Evolutionary conservation across 2,329 filamentous ascomycete genomes (phyloP).

Genomic region (Teratosphaeria pseudoeucalypti): DNA sequence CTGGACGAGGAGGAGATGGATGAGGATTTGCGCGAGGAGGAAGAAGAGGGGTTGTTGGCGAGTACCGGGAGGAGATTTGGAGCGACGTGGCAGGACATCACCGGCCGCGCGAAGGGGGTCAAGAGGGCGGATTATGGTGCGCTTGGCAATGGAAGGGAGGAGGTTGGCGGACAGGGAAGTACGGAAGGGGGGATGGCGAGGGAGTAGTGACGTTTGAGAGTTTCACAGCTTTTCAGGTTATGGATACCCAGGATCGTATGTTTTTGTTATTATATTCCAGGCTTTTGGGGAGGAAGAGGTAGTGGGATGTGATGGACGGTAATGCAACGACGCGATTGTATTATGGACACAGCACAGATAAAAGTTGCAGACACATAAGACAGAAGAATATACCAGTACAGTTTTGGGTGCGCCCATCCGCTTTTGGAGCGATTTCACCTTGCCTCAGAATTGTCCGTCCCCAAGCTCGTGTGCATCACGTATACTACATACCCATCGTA

Average conservation of each 20-base stretch:
- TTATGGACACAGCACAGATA: not conserved
- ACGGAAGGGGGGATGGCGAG: not conserved
- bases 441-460: not conserved
- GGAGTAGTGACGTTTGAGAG: conserved; percentile 1
- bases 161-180: not conserved
- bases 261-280: not conserved
- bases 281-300: not conserved
- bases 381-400: too few relatives aligned
- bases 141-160: conserved; percentile 1
- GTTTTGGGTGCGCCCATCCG: too few relatives aligned
- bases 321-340: not conserved
- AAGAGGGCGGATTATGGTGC: conserved; percentile 23
- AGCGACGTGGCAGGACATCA: conserved; percentile 82
- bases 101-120: conserved; percentile 42
- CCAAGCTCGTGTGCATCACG: not conserved
- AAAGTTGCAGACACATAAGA: not conserved
- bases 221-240: not conserved
- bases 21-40: conserved; percentile 79
- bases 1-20: conserved; percentile 70
- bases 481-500: not conserved
- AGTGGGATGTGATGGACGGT: not conserved
- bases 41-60: conserved; percentile 84
- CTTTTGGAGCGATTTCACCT: not conserved
- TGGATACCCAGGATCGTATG: not conserved
- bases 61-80: conserved; percentile 73